Base-by-base conservation (phyloP, 805 yeast genomes). In the Saccharomycopsis sp. region DNA sequence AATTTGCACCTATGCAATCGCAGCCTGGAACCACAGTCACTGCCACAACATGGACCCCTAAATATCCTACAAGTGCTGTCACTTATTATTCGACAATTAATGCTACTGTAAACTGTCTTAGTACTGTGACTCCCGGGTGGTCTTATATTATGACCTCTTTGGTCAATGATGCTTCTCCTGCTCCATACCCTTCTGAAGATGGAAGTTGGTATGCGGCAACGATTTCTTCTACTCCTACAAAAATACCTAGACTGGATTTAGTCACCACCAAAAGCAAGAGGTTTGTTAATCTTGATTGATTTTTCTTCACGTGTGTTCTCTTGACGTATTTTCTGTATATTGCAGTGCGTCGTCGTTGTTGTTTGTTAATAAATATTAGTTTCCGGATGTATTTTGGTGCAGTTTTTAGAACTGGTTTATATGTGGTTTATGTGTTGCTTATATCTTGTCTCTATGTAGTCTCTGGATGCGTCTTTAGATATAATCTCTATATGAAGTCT, bases 1-100 rank as follows among this genome's bases (percentile, higher is more conserved):
- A 90, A 65, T 89, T 73, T 70, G 97, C 98, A 0, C 97, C 97
- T 56, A 89, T 91, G 97, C 97, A 92, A 73, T 70, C 77, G 59
- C 97, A 90, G 72, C 97, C 98, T 3, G 87, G 86, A 2, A 67
- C 87, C 0, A 73, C 72, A 7, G 80, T 89, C 35, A 87, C 96
- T 0, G 81, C 76, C 38, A 77, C 86, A 8, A 72, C 85, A 1
- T 86, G 92, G 85, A 69, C 85, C 9, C 79, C 85, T 64, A 75
- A 82, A 63, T 85, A 71, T 69, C 83, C 94, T 14, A 81, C 96
- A 0, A 82, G 90, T 56, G 75, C 87, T 0, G 87, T 80, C 57
- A 79, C 88, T 0, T 81, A 80, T 65, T 90, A 77, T 72, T 64
- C 81, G 8, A 47, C 57, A 3, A 9, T 22, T 15, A 25, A 47